phyloP scores from a whole-genome alignment of 768 basidiomycete genomes.

The Suillus spraguei region DNA sequence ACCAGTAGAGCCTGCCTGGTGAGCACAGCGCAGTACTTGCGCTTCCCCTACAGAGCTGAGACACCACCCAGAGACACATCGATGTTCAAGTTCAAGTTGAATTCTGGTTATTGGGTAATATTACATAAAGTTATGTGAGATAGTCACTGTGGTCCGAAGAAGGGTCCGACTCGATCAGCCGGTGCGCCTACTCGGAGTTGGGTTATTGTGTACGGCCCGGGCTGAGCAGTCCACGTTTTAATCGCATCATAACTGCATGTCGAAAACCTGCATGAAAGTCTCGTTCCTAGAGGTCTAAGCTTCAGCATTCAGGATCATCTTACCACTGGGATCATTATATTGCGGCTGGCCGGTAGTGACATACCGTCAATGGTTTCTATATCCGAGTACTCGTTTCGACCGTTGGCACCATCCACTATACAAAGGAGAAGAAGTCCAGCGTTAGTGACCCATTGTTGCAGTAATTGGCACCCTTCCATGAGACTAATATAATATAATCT shows the following conservation, averaged over 20 bases:
- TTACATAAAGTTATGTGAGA: no score
- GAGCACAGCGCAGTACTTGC: no score
- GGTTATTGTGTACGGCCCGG: no score
- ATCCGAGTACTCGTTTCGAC: background rate
- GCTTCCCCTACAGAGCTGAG: no score
- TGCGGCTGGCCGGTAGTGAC: background rate
- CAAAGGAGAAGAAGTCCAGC: background rate
- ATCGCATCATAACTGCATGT: background rate
- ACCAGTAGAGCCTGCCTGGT: no score
- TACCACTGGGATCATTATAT: background rate
- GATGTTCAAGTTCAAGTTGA: no score
- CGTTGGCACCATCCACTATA: constrained; percentile 1
- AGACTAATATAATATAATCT: background rate
- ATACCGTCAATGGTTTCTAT: background rate
- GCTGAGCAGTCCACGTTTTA: background rate
- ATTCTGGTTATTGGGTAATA: no score
- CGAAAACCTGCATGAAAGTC: background rate
- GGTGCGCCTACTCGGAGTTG: no score
- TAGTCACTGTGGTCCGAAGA: no score
- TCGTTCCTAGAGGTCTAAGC: background rate
- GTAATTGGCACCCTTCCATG: background rate
- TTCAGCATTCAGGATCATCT: background rate
- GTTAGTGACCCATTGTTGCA: background rate
- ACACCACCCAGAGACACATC: no score
- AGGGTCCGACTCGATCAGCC: background rate